A percentile compares a stretch with the other conserved stretches of the same genome.
Conservation (phyloP, 192 early-diverging fungal species). For the Irineochytrium annulatum region DNA sequence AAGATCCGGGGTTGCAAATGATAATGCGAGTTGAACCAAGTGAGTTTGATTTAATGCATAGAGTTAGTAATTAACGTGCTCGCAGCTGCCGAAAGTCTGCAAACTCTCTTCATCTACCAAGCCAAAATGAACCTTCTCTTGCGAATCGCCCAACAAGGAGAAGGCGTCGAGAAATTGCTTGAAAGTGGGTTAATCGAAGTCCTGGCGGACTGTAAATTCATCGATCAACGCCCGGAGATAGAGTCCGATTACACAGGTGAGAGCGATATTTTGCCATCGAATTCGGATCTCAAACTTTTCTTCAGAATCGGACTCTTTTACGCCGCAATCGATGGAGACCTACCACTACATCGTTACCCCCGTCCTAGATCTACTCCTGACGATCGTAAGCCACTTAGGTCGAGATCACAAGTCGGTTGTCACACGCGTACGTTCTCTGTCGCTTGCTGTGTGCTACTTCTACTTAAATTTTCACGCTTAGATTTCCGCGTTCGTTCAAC, state of each 20-base stretch:
- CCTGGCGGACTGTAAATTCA: slow-evolving; percentile 65
- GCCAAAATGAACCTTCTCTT: slow-evolving; percentile 77
- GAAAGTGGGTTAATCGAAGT: slow-evolving; percentile 76
- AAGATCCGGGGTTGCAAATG: slow-evolving; percentile 33
- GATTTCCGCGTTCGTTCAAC: slow-evolving; percentile 34
- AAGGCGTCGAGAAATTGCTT: slow-evolving; percentile 73
- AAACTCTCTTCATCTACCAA: slow-evolving; percentile 70
- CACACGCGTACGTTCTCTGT: slow-evolving; percentile 12
- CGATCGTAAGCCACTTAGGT: slow-evolving; percentile 38
- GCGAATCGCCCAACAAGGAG: slow-evolving; percentile 66
- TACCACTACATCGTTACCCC: slow-evolving; percentile 65
- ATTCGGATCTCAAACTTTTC: not conserved
- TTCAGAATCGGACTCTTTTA: slow-evolving; percentile 5
- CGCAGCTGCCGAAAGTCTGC: slow-evolving; percentile 16
- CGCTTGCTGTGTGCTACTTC: slow-evolving; percentile 33
- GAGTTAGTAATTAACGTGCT: not conserved
- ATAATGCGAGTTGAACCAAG: slow-evolving; percentile 31
- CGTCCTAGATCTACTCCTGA: slow-evolving; percentile 54
- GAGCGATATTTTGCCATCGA: not conserved
- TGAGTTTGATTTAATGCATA: slow-evolving; percentile 7
- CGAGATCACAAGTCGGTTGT: slow-evolving; percentile 11
- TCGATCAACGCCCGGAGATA: slow-evolving; percentile 63
- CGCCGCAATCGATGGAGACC: slow-evolving; percentile 33
- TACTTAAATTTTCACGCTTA: slow-evolving; percentile 15
- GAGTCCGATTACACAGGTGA: slow-evolving; percentile 8